Evolutionary conservation across 129 eudicot genomes (phyloP), one percentile per base, ranked within the genome.

Genomic region (Tagetes erecta): DNA sequence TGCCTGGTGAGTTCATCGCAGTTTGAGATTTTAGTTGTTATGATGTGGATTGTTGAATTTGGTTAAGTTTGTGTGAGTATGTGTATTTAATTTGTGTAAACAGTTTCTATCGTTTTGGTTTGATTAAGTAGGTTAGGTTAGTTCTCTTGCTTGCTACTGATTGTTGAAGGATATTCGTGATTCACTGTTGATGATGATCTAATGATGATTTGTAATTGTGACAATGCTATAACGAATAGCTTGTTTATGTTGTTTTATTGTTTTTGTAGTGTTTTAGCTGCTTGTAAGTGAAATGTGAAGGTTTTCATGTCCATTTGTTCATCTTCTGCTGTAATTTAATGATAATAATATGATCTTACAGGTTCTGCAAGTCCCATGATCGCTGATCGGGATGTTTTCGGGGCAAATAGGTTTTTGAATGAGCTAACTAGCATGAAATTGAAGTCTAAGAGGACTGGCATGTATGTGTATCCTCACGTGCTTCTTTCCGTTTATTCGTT

Each of bases 351-450:
- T 62, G 8, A 39, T 60, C 35, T 69, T 73, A 76, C 84, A 94
- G 98, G 99, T 72, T 94, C 99, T 65, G 94, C 97, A 33, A 86
- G 80, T 63, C 82, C 92, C 41, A 86, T 91, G 97, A 87, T 94
- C 67, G 80, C 91, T 2, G 78, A 72, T 51, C 81, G 74, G 73
- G 89, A 87, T 82, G 89, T 86, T 71, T 77, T 79, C 2, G 86
- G 83, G 40, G 97, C 97, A 55, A 76, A 67, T 64, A 82, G 68
- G 40, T 89, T 94, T 76, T 77, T 85, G 8, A 80, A 87, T 35
- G 85, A 83, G 79, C 84, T 94, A 72, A 73, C 80, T 68, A 84
- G 83, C 82, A 80, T 79, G 74, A 75, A 67, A 49, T 53, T 72
- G 58, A 76, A 80, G 76, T 45, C 84, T 80, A 47, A 63, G 11